Evolutionary conservation across 345 rosid genomes (phyloP), one percentile per base, ranked within the genome.

Genomic region (Excoecaria cochinchinensis): DNA sequence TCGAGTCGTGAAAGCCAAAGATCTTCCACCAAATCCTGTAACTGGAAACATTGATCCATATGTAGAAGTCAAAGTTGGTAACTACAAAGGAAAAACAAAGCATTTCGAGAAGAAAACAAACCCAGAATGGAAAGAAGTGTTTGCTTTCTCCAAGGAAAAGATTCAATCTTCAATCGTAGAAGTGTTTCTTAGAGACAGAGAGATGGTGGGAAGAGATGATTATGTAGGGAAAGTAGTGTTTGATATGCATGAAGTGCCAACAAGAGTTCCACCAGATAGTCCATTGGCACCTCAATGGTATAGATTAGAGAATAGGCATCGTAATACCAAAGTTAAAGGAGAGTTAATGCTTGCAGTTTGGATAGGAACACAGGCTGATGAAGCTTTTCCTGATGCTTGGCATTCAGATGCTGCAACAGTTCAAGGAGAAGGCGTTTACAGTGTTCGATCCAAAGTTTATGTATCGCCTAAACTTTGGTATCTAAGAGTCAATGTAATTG

Each of bases 331-430:
- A 60, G 80, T 53, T 38, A 76, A 55, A 71, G 83, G 83, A 38
- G 80, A 80, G 52, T 64, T 80, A 38, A 80, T 80, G 83, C 63
- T 80, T 16, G 83, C 83, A 15, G 83, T 80, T 39, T 80, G 83
- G 83, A 76, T 80, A 80, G 83, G 83, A 67, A 80, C 83, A 24
- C 83, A 80, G 42, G 83, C 83, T 24, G 83, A 80, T 62, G 83
- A 80, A 62, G 80, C 83, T 6, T 80, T 80, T 68, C 80, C 83
- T 8, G 83, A 80, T 39, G 57, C 83, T 14, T 76, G 79, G 80
- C 71, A 80, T 44, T 76, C 83, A 1, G 83, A 80, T 63, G 80
- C 83, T 68, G 77, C 83, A 50, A 48, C 83, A 31, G 77, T 80
- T 19, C 65, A 70, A 40, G 80, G 83, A 47, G 76, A 75, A 60